Conservation (phyloP, 2,329 filamentous ascomycete species). For the Plenodomus biglobosus region DNA sequence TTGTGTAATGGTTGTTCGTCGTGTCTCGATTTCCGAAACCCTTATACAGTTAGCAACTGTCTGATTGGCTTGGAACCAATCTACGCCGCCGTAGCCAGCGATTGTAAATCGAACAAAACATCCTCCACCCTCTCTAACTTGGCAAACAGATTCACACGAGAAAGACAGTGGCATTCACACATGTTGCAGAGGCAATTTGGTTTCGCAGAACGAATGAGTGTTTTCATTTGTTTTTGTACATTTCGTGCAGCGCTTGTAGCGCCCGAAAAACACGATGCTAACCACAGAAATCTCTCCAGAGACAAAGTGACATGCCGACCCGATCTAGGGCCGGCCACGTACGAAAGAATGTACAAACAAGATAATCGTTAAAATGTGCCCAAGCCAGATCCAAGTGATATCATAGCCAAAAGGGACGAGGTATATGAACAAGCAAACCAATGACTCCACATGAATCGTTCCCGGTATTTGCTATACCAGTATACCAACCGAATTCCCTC, state of each 20-base stretch:
- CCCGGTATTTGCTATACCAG: slow-evolving; percentile 4
- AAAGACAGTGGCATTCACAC: neutral
- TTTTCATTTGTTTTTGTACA: slow-evolving; percentile 19
- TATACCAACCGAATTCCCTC: slow-evolving; percentile 1
- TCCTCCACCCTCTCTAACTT: too few species aligned
- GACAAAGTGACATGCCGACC: slow-evolving; percentile 18
- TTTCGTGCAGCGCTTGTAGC: slow-evolving; percentile 10
- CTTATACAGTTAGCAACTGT: neutral
- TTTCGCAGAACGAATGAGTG: slow-evolving; percentile 9
- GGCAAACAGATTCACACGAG: neutral
- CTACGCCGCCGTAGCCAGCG: too few species aligned
- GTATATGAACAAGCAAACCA: slow-evolving; percentile 22
- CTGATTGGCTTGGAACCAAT: neutral
- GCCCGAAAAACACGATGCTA: slow-evolving; percentile 11
- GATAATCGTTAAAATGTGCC: slow-evolving; percentile 5
- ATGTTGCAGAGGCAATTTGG: neutral
- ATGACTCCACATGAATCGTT: slow-evolving; percentile 7
- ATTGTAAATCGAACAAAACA: too few species aligned
- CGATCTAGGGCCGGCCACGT: slow-evolving; percentile 15
- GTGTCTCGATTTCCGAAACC: neutral
- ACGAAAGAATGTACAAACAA: slow-evolving; percentile 16
- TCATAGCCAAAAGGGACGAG: slow-evolving; percentile 7
- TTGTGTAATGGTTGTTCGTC: neutral
- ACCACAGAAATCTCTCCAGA: slow-evolving; percentile 13
- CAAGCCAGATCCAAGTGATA: slow-evolving; percentile 14